phyloP scores from a whole-genome alignment of 345 rosid species.

The Hibiscus tridactylites region DNA sequence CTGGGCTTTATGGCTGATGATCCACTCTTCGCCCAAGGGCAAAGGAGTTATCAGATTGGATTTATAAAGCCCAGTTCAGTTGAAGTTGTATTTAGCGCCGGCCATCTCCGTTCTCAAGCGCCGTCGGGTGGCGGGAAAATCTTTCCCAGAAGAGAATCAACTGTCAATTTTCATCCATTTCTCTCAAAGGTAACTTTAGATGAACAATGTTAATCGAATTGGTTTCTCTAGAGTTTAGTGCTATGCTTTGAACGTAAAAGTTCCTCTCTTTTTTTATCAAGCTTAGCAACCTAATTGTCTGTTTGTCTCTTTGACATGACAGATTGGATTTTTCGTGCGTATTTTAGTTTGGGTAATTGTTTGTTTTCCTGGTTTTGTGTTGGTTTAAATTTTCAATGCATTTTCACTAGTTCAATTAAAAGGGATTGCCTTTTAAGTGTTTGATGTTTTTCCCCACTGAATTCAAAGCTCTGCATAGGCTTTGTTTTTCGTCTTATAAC shows the following conservation, averaged over 20 bases:
- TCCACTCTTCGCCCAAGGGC: too few relatives aligned
- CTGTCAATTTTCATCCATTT: neutral
- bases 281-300: neutral
- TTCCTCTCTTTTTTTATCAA: neutral
- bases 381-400: neutral
- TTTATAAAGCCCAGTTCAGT: too few relatives aligned
- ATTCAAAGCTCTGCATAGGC: neutral
- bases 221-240: neutral
- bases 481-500: neutral
- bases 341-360: neutral
- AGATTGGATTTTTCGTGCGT: neutral
- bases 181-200: neutral
- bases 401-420: neutral
- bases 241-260: neutral
- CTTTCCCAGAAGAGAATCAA: neutral
- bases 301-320: neutral
- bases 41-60: too few relatives aligned
- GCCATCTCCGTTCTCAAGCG: neutral
- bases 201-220: neutral
- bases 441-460: neutral
- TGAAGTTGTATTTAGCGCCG: too few relatives aligned
- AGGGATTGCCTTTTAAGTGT: neutral
- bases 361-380: neutral
- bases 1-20: neutral
- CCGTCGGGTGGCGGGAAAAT: neutral